These are phyloP conservation scores for Taxillus chinensis DNA, from an alignment of 164 flowering plant genomes.

Conservation along the genomic window DNA sequence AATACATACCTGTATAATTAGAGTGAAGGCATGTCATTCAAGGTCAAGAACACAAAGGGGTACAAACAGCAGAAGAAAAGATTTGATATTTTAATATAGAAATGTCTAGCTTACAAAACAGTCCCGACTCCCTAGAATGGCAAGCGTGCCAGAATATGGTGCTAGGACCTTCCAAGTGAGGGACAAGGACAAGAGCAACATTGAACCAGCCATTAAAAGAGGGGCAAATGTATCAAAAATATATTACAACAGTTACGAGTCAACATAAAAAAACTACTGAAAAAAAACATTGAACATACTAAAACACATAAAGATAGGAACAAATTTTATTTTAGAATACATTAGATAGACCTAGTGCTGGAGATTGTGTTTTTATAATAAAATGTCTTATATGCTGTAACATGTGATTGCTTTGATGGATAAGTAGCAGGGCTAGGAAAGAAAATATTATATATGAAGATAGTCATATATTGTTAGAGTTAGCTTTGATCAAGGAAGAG, in stretches of 20 bases:
- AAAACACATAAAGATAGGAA: too few relatives aligned
- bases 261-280: not conserved
- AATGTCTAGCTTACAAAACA: conserved; percentile 46
- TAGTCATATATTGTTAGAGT: too few relatives aligned
- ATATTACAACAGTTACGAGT: not conserved
- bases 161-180: conserved; percentile 83
- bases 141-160: conserved; percentile 79
- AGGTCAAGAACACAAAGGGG: not conserved
- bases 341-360: too few relatives aligned
- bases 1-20: conserved; percentile 69
- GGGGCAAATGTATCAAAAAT: not conserved
- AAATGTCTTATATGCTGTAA: too few relatives aligned
- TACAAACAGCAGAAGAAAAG: not conserved
- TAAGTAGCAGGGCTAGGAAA: too few relatives aligned
- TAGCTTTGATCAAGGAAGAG: too few relatives aligned
- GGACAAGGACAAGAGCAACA: conserved; percentile 84
- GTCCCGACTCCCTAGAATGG: conserved; percentile 93
- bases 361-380: too few relatives aligned
- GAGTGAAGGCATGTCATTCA: not conserved
- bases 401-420: too few relatives aligned
- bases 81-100: not conserved
- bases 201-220: conserved; percentile 69
- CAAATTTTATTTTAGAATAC: too few relatives aligned
- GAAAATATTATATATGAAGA: too few relatives aligned
- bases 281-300: not conserved